Conservation (phyloP, 1,284 basidiomycete species). For the Trichosporon asahii region DNA sequence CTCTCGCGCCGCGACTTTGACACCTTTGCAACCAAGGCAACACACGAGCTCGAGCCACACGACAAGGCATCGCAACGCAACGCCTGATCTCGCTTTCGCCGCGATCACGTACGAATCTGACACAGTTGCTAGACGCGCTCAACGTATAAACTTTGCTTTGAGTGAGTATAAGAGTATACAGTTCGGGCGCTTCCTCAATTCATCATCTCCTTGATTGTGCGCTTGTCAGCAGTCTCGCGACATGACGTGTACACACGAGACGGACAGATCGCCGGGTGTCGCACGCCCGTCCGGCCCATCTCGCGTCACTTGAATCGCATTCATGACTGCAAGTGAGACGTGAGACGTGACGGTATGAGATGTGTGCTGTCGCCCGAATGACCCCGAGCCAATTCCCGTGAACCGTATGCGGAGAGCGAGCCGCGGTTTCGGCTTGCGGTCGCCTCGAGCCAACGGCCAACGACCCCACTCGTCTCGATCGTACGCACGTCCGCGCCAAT, state of each 20-base stretch:
- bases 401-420: neutral
- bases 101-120: neutral
- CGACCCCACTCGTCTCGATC: neutral
- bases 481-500: neutral
- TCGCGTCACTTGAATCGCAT: neutral
- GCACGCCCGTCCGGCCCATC: neutral
- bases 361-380: neutral
- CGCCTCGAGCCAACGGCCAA: too few species aligned
- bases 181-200: neutral
- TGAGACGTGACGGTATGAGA: neutral
- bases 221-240: neutral
- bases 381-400: neutral
- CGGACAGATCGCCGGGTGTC: neutral
- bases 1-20: neutral
- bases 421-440: too few species aligned
- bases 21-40: neutral
- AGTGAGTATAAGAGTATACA: neutral
- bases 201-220: neutral
- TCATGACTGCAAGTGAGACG: neutral
- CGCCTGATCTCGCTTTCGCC: neutral
- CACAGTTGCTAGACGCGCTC: neutral
- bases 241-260: neutral
- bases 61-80: neutral
- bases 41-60: neutral
- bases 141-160: constrained; percentile 1